These are phyloP conservation scores for Miamiensis avidus DNA, from an alignment of 169 alveolate species.

Conservation along the genomic window DNA sequence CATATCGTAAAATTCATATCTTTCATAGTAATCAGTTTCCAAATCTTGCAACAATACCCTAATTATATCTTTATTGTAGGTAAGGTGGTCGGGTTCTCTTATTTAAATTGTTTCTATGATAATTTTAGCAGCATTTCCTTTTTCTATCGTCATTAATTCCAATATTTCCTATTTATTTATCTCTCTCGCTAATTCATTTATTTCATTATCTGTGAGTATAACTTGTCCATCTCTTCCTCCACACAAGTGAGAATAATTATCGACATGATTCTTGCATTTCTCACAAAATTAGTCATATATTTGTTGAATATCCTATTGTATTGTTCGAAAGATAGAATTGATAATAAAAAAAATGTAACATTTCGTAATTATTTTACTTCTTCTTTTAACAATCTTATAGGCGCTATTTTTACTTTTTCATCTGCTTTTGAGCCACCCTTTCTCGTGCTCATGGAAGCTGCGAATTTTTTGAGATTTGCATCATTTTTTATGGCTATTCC, in stretches of 20 bases:
- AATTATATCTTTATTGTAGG: slow-evolving; percentile 67
- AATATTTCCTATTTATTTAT: slow-evolving; percentile 77
- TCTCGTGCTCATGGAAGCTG: slow-evolving; percentile 15
- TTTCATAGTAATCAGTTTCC: slow-evolving; percentile 81
- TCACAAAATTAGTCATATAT: slow-evolving; percentile 65
- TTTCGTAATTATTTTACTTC: slow-evolving; percentile 20
- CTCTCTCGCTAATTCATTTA: slow-evolving; percentile 68
- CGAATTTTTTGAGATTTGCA: slow-evolving; percentile 38
- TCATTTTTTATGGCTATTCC: slow-evolving; percentile 50
- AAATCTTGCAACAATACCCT: slow-evolving; percentile 58
- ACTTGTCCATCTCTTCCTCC: slow-evolving; percentile 83
- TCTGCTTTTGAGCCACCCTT: slow-evolving; percentile 21
- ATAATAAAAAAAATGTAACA: not conserved
- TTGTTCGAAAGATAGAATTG: not conserved
- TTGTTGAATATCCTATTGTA: slow-evolving; percentile 52
- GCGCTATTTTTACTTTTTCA: slow-evolving; percentile 53
- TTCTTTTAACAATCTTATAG: slow-evolving; percentile 62
- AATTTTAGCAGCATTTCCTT: slow-evolving; percentile 83
- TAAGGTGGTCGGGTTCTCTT: slow-evolving; percentile 72
- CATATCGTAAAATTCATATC: slow-evolving; percentile 78
- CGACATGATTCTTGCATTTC: slow-evolving; percentile 70
- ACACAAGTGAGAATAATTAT: slow-evolving; percentile 72
- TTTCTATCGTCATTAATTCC: slow-evolving; percentile 70
- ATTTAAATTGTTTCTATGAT: slow-evolving; percentile 74
- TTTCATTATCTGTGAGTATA: slow-evolving; percentile 77